These are phyloP conservation scores for Cudoniella acicularis DNA, from an alignment of 495 filamentous ascomycete species.

Conservation along the genomic window DNA sequence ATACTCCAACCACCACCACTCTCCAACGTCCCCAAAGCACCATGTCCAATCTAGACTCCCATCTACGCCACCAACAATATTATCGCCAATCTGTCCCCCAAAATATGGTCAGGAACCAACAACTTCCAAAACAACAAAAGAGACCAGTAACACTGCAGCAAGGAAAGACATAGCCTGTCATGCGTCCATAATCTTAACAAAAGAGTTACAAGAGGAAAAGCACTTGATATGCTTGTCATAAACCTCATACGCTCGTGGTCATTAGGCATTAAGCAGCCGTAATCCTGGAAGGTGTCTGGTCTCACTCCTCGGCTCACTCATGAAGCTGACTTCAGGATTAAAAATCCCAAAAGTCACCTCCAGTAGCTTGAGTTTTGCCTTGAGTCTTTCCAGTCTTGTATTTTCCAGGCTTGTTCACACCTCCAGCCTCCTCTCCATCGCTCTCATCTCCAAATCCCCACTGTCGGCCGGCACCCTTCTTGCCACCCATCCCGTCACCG, in stretches of 20 bases:
- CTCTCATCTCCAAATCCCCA: conserved; percentile 62
- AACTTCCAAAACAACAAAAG: not conserved
- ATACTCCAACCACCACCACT: not conserved
- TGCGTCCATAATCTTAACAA: not conserved
- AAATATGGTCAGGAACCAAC: not conserved
- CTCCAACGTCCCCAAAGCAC: not conserved
- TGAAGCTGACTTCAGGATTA: conserved; percentile 3
- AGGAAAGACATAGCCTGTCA: conserved; percentile 5
- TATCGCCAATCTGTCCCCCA: not conserved
- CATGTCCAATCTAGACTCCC: not conserved
- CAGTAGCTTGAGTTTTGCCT: conserved; percentile 13
- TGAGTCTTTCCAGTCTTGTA: conserved; percentile 19
- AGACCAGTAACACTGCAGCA: not conserved
- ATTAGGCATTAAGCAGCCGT: conserved; percentile 14
- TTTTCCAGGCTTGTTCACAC: conserved; percentile 13
- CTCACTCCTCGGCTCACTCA: not conserved
- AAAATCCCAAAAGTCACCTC: conserved; percentile 25
- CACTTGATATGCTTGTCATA: not conserved
- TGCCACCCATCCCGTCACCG: conserved; percentile 75
- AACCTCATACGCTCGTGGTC: conserved; percentile 9
- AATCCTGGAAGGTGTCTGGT: not conserved
- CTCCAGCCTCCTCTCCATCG: conserved; percentile 33
- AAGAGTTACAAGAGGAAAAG: not conserved
- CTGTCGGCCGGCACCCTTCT: conserved; percentile 52
- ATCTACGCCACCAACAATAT: not conserved